phyloP scores from a whole-genome alignment of 805 yeast genomes.

The Lipomyces japonicus region DNA sequence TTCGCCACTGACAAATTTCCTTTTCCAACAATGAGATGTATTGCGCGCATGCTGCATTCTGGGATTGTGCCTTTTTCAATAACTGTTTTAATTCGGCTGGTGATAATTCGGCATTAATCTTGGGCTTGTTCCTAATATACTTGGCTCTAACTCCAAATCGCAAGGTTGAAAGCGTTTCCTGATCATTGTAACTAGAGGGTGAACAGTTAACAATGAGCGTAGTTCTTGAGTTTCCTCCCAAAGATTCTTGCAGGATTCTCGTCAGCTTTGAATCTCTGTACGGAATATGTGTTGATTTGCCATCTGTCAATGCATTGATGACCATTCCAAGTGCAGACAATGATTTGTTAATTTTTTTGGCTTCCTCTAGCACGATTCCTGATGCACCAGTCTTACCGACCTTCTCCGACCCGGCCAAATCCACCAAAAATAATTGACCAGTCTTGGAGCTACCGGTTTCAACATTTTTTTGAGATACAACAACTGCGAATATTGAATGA shows the following conservation, averaged over 20 bases:
- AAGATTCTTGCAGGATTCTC: constrained; percentile 68
- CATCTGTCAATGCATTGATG: constrained; percentile 71
- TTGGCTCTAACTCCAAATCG: constrained; percentile 74
- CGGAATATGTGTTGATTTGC: constrained; percentile 61
- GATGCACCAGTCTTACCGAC: constrained; percentile 72
- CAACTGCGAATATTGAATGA: constrained; percentile 72
- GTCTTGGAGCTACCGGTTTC: constrained; percentile 55
- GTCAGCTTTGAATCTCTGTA: constrained; percentile 78
- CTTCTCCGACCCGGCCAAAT: constrained; percentile 84
- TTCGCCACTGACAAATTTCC: constrained; percentile 42
- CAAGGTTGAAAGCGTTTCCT: constrained; percentile 67
- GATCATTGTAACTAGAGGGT: constrained; percentile 52
- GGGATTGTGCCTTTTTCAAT: constrained; percentile 40
- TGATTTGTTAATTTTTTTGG: constrained; percentile 77
- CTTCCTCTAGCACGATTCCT: constrained; percentile 74
- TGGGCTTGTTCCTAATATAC: constrained; percentile 60
- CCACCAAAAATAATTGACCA: constrained; percentile 70
- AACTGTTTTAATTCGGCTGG: constrained; percentile 45
- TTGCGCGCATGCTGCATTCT: constrained; percentile 25
- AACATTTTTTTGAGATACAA: constrained; percentile 56
- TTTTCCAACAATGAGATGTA: constrained; percentile 44
- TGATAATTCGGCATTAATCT: constrained; percentile 57
- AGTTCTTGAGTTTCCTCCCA: constrained; percentile 81
- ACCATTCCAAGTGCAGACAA: constrained; percentile 76
- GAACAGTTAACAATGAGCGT: constrained; percentile 71